A percentile compares a stretch with the other conserved stretches of the same genome.
Evolutionary conservation across 2,329 filamentous ascomycete genomes (phyloP).

Genomic region (Exophiala mesophila): DNA sequence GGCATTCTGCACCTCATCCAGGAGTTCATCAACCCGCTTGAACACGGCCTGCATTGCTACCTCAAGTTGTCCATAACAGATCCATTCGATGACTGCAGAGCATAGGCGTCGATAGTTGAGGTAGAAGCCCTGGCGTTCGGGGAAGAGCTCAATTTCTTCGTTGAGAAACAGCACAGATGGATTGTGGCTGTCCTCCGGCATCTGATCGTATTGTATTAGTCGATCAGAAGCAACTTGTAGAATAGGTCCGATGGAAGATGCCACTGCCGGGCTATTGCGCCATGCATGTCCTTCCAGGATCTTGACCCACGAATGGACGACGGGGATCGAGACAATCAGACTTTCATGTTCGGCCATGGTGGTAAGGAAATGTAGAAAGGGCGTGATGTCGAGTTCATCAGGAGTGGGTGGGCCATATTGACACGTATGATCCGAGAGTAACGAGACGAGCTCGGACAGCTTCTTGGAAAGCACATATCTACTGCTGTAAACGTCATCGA

Average conservation of each 20-base stretch:
- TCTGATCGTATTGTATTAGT: conserved; percentile 78
- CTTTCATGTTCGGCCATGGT: conserved; percentile 78
- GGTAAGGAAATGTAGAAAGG: conserved; percentile 74
- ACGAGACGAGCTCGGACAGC: conserved; percentile 85
- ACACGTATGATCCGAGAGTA: conserved; percentile 77
- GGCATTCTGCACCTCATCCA: conserved; percentile 49
- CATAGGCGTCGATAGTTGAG: conserved; percentile 94
- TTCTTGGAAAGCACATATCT: conserved; percentile 93
- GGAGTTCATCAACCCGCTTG: conserved; percentile 65
- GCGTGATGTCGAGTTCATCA: conserved; percentile 60
- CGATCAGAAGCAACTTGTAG: conserved; percentile 78
- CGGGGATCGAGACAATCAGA: conserved; percentile 86
- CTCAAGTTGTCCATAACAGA: conserved; percentile 73
- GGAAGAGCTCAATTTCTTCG: conserved; percentile 91
- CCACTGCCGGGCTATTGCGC: conserved; percentile 58
- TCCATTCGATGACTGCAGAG: conserved; percentile 76
- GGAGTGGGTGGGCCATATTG: conserved; percentile 66
- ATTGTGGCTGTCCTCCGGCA: conserved; percentile 77
- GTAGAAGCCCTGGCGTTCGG: conserved; percentile 89
- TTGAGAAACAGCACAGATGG: conserved; percentile 75
- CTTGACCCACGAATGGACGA: conserved; percentile 83
- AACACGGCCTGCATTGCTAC: conserved; percentile 87
- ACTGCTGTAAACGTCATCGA: conserved; percentile 80
- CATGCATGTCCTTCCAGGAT: conserved; percentile 69
- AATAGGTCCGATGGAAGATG: conserved; percentile 64